Percentiles rank a stretch among this genome's conserved stretches.
Evolutionary conservation across 1,284 basidiomycete species (phyloP).

Genomic region (Tilletia walkeri): DNA sequence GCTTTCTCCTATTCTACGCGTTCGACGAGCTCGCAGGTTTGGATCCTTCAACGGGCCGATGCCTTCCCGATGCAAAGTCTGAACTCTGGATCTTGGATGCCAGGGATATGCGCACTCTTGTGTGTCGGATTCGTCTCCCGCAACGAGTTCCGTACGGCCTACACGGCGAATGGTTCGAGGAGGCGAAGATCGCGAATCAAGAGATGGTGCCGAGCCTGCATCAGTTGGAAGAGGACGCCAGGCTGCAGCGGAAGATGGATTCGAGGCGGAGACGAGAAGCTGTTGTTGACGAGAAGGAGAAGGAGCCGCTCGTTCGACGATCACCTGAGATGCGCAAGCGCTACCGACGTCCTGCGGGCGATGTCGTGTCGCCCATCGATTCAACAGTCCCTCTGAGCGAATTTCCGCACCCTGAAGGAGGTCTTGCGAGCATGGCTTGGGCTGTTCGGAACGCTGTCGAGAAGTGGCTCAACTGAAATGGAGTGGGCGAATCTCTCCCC

Average conservation of each 20-base stretch:
- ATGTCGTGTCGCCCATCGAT: not conserved
- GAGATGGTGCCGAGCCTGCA: slow-evolving; percentile 23
- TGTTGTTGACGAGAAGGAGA: not conserved
- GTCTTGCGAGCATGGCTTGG: not conserved
- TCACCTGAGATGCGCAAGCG: not conserved
- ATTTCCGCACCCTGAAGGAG: not conserved
- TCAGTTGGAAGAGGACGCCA: not conserved
- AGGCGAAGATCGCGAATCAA: slow-evolving; percentile 47
- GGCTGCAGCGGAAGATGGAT: not conserved
- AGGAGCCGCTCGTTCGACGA: not conserved
- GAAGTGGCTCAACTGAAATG: not conserved
- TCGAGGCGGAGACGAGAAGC: not conserved
- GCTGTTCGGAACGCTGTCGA: not conserved
- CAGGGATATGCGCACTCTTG: slow-evolving; percentile 55
- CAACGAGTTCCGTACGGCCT: slow-evolving; percentile 57
- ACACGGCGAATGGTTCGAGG: slow-evolving; percentile 54
- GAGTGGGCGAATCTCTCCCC: no score
- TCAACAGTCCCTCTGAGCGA: not conserved
- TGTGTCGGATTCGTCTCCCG: slow-evolving; percentile 58
- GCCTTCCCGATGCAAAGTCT: slow-evolving; percentile 49
- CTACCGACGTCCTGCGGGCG: slow-evolving; percentile 7
- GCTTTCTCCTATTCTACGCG: slow-evolving; percentile 59
- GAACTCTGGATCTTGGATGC: slow-evolving; percentile 61
- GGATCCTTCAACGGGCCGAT: slow-evolving; percentile 52
- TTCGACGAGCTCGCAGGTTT: slow-evolving; percentile 59